phyloP scores from a whole-genome alignment of 2,329 filamentous ascomycete genomes.

The Chrysosporium queenslandicum region DNA sequence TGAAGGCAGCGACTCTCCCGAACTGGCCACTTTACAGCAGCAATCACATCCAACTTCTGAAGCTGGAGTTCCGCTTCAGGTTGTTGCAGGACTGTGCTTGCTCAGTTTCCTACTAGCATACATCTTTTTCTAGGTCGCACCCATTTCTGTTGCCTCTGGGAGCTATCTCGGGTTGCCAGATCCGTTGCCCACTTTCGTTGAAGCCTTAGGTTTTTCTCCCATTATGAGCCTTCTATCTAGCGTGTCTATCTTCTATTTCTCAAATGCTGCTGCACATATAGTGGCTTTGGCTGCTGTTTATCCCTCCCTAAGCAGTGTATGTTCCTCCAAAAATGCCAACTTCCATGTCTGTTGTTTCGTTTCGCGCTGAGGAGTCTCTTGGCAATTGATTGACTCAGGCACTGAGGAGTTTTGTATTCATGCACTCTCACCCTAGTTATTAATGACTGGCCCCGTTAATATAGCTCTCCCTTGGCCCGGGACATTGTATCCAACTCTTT shows the following conservation, averaged over 20 bases:
- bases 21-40: conserved; percentile 34
- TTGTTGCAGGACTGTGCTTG: conserved; percentile 74
- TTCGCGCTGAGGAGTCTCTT: not conserved
- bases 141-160: not conserved
- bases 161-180: not conserved
- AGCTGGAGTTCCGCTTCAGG: conserved; percentile 70
- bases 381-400: not conserved
- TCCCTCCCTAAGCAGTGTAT: not conserved
- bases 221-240: not conserved
- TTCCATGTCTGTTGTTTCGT: not conserved
- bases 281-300: not conserved
- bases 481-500: conserved; percentile 15
- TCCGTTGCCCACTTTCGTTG: not conserved
- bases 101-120: conserved; percentile 90
- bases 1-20: conserved; percentile 43
- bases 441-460: not conserved
- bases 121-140: conserved; percentile 69
- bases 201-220: not conserved
- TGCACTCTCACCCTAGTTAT: not conserved
- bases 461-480: not conserved
- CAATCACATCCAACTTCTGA: conserved; percentile 47
- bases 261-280: conserved; percentile 1
- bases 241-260: not conserved
- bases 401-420: not conserved
- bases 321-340: too few species aligned